These are phyloP conservation scores for Sherardia arvensis DNA, from an alignment of 257 asterid genomes.

Conservation along the genomic window DNA sequence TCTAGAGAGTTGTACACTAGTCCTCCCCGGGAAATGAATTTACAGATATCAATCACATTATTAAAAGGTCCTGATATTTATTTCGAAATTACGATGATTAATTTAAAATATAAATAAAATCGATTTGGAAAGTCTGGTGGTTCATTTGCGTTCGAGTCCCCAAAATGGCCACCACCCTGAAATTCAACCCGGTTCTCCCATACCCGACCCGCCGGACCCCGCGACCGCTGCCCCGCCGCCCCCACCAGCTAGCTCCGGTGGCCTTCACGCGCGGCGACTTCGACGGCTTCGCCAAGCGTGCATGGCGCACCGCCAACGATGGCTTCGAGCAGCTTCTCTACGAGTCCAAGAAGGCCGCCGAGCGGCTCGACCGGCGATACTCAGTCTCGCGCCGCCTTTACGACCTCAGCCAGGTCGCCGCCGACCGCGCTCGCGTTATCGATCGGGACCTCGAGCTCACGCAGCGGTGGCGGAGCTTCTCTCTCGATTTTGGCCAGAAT, in stretches of 20 bases:
- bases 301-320: slow-evolving; percentile 76
- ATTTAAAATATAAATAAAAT: background rate
- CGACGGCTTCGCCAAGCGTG: slow-evolving; percentile 76
- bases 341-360: slow-evolving; percentile 85
- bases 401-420: slow-evolving; percentile 49
- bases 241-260: slow-evolving; percentile 9
- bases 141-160: background rate
- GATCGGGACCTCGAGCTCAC: slow-evolving; percentile 73
- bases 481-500: slow-evolving; percentile 60
- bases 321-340: slow-evolving; percentile 66
- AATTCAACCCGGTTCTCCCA: slow-evolving; percentile 46
- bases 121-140: background rate
- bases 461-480: slow-evolving; percentile 61
- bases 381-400: slow-evolving; percentile 47
- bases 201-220: background rate
- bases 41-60: no score
- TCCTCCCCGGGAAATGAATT: no score
- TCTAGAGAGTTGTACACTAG: no score
- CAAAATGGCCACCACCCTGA: slow-evolving; percentile 55
- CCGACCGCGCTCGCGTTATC: slow-evolving; percentile 63
- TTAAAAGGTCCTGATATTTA: background rate
- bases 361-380: slow-evolving; percentile 67
- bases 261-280: slow-evolving; percentile 84
- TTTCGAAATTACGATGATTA: background rate
- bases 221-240: background rate